Evolutionary conservation across 2,329 filamentous ascomycete genomes (phyloP).

Genomic region (Talaromyces albobiverticillius): DNA sequence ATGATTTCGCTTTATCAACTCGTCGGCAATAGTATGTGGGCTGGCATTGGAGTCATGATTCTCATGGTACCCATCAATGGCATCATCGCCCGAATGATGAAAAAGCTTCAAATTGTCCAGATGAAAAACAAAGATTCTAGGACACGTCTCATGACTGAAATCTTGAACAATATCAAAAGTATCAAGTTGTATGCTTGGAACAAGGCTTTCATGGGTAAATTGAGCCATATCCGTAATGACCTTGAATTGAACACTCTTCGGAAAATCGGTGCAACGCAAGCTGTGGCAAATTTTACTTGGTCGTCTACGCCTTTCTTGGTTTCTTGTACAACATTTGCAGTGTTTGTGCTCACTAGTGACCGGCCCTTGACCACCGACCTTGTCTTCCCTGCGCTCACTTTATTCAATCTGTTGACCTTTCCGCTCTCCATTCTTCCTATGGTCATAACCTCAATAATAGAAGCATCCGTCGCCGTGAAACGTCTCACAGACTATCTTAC

Average conservation of each 20-base stretch:
- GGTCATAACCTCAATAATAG: constrained; percentile 95
- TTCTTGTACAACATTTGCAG: constrained; percentile 91
- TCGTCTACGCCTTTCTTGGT: constrained; percentile 96
- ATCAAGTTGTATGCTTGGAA: constrained; percentile 99
- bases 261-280: constrained; percentile 92
- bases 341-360: constrained; percentile 84
- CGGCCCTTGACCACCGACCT: constrained; percentile 86
- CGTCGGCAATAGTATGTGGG: constrained; percentile 93
- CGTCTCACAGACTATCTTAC: constrained; percentile 81
- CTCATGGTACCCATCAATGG: constrained; percentile 97
- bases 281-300: constrained; percentile 97
- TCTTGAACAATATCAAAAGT: constrained; percentile 99
- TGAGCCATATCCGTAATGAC: constrained; percentile 95
- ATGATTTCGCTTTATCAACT: constrained; percentile 94
- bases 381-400: constrained; percentile 85
- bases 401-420: constrained; percentile 96
- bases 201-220: constrained; percentile 92
- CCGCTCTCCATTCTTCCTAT: constrained; percentile 91
- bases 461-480: constrained; percentile 87
- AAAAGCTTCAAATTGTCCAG: constrained; percentile 87
- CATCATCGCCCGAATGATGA: constrained; percentile 87
- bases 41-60: constrained; percentile 91
- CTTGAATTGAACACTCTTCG: constrained; percentile 91
- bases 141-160: constrained; percentile 92
- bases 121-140: constrained; percentile 99